A percentile compares a stretch with the other conserved stretches of the same genome.
Evolutionary conservation across 768 basidiomycete genomes (phyloP).

Genomic region (Imleria badia): DNA sequence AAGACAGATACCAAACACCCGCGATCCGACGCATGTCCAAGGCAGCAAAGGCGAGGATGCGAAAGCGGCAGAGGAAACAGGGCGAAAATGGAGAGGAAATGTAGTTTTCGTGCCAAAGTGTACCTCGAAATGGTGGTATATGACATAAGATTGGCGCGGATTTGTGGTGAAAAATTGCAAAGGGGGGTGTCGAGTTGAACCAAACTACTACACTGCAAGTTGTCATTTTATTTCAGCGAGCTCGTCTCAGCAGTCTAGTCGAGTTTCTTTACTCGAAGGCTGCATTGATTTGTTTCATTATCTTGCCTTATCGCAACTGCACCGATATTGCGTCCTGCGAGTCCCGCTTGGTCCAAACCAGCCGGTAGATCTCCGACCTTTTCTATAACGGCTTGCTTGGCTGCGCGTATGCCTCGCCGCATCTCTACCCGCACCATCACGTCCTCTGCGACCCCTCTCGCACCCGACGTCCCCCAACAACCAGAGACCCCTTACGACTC

Average conservation of each 20-base stretch:
- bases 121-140: slow-evolving; percentile 9
- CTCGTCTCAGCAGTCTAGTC: slow-evolving; percentile 11
- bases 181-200: slow-evolving; percentile 1
- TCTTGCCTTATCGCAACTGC: slow-evolving; percentile 21
- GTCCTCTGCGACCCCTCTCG: slow-evolving; percentile 31
- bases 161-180: slow-evolving; percentile 17
- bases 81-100: neutral
- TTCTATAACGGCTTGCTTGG: slow-evolving; percentile 36
- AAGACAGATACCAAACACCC: slow-evolving; percentile 57
- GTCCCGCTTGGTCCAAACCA: slow-evolving; percentile 23
- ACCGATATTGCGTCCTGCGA: slow-evolving; percentile 18
- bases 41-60: slow-evolving; percentile 55
- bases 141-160: slow-evolving; percentile 24
- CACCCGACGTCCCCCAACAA: slow-evolving; percentile 26
- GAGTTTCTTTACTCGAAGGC: slow-evolving; percentile 7
- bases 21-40: slow-evolving; percentile 52
- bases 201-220: neutral
- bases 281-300: slow-evolving; percentile 22
- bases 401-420: slow-evolving; percentile 59
- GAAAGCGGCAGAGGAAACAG: slow-evolving; percentile 41
- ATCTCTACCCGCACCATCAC: slow-evolving; percentile 40
- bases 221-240: slow-evolving; percentile 14
- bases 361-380: slow-evolving; percentile 37
- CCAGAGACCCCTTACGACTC: slow-evolving; percentile 30
- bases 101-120: slow-evolving; percentile 19